Evolutionary conservation across 805 yeast genomes (phyloP).

Genomic region (Lipomyces anomalus): DNA sequence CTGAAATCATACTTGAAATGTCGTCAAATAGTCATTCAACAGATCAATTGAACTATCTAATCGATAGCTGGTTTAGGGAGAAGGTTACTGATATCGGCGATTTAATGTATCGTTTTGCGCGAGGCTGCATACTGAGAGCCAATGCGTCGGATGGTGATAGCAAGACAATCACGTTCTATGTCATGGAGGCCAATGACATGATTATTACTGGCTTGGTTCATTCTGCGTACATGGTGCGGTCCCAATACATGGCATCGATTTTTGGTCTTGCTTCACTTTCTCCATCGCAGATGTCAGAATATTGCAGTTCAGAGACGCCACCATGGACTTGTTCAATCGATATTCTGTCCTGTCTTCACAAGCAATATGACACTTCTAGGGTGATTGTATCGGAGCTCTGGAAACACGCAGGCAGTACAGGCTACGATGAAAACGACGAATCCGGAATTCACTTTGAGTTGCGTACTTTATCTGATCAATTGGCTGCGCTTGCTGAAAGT

Average conservation of each 20-base stretch:
- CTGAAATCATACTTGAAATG: constrained; percentile 9
- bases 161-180: constrained; percentile 3
- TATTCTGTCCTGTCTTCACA: constrained; percentile 24
- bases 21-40: constrained; percentile 1
- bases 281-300: constrained; percentile 8
- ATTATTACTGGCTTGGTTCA: constrained; percentile 7
- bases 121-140: constrained; percentile 14
- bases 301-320: too few relatives aligned
- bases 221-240: constrained; percentile 18
- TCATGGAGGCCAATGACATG: constrained; percentile 13
- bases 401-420: constrained; percentile 5
- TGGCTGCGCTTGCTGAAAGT: constrained; percentile 38
- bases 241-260: constrained; percentile 4
- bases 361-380: constrained; percentile 25
- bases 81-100: constrained; percentile 15
- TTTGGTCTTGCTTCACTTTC: constrained; percentile 16
- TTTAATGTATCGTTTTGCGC: constrained; percentile 9
- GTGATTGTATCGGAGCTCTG: constrained; percentile 16
- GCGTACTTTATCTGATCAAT: constrained; percentile 22
- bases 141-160: constrained; percentile 7
- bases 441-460: constrained; percentile 12
- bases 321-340: constrained; percentile 31
- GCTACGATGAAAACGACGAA: constrained; percentile 18
- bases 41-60: too few relatives aligned
- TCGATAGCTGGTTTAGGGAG: constrained; percentile 16